Evolutionary conservation across 2,329 filamentous ascomycete genomes (phyloP).

Genomic region (Penicillium italicum): DNA sequence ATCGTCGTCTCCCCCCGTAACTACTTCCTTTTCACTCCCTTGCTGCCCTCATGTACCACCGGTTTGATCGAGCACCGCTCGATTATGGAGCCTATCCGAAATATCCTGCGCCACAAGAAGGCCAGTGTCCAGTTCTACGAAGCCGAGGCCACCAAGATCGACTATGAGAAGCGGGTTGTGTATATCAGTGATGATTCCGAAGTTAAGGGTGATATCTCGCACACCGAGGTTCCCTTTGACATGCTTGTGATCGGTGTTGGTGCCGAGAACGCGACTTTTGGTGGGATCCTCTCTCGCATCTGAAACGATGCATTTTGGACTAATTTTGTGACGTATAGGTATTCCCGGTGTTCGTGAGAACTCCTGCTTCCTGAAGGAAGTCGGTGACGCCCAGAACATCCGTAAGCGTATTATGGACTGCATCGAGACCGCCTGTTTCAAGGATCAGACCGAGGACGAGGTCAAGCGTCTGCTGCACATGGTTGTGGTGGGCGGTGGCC

Average conservation of each 20-base stretch:
- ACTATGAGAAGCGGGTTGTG: slow-evolving; percentile 83
- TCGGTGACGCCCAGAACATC: slow-evolving; percentile 90
- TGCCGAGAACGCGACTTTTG: slow-evolving; percentile 97
- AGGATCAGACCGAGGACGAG: slow-evolving; percentile 85
- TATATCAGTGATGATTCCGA: slow-evolving; percentile 90
- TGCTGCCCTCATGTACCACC: slow-evolving; percentile 95
- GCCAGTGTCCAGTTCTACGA: slow-evolving; percentile 94
- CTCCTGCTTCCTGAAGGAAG: slow-evolving; percentile 98
- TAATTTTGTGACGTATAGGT: slow-evolving; percentile 38
- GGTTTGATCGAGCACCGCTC: slow-evolving; percentile 97
- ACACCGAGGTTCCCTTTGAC: slow-evolving; percentile 92
- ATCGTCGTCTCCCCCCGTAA: slow-evolving; percentile 96
- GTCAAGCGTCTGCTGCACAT: slow-evolving; percentile 94
- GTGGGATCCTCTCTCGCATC: slow-evolving; percentile 44
- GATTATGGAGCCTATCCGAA: slow-evolving; percentile 98
- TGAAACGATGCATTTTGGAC: slow-evolving; percentile 10
- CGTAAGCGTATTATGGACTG: slow-evolving; percentile 99
- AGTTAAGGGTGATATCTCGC: slow-evolving; percentile 74
- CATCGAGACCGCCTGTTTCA: slow-evolving; percentile 97
- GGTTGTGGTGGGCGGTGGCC: slow-evolving; percentile 91
- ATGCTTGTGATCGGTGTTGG: slow-evolving; percentile 97
- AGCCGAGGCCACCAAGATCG: slow-evolving; percentile 92
- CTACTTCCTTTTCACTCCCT: slow-evolving; percentile 98
- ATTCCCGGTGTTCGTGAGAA: slow-evolving; percentile 93
- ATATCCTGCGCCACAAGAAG: slow-evolving; percentile 93